Base-by-base conservation (phyloP, 495 filamentous ascomycete species). In the Penicillium robsamsonii region DNA sequence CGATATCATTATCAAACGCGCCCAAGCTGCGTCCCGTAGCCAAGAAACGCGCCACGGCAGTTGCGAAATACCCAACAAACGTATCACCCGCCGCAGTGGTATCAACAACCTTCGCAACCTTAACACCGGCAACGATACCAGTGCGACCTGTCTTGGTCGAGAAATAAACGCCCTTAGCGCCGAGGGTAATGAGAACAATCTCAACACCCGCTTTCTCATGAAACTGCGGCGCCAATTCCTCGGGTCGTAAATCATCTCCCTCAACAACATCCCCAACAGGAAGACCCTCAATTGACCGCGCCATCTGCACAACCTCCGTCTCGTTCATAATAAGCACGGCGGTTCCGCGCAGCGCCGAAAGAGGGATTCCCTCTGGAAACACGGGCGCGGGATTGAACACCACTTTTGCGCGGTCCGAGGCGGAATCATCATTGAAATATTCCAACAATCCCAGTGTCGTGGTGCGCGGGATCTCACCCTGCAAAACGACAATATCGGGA, bases 61-160 rank as follows among this genome's bases (percentile, higher is more conserved):
- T 50, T 12, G 63, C 59, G 13, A 68, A 68, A 18, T 66, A 68
- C 20, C 65, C 91, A 0, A 92, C 87, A 71, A 92, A 96, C 1
- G 90, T 92, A 69, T 96, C 91, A 0, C 91, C 91, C 2, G 91
- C 91, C 2, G 85, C 91, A 6, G 91, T 96, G 3, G 91, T 96
- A 74, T 96, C 91, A 5, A 92, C 81, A 4, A 94, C 91, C 56
- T 80, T 84, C 57, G 59, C 64, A 51, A 75, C 80, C 65, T 79
- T 84, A 66, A 75, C 76, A 11, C 80, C 84, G 2, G 67, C 47
- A 5, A 88, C 64, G 59, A 20, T 57, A 41, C 62, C 81, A 54
- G 13, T 69, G 42, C 44, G 41, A 48, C 41, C 57, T 64, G 62
- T 71, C 65, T 50, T 30, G 3, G 60, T 67, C 3, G 66, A 69